These are phyloP conservation scores for Rhodotorula sp. DNA, from an alignment of 1,284 basidiomycete genomes.

Conservation along the genomic window DNA sequence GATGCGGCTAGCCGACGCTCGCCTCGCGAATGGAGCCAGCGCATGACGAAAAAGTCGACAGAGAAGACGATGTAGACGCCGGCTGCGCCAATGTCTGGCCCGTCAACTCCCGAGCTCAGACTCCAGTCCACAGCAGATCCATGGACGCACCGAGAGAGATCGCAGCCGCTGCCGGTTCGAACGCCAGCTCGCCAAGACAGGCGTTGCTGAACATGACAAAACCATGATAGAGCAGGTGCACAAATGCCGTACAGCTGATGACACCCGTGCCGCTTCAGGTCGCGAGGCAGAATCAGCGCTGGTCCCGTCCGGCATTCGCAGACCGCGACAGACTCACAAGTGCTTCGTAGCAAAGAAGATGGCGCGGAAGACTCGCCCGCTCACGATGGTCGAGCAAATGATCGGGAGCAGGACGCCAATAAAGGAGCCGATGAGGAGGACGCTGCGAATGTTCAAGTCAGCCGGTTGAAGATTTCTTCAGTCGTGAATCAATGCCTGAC, in stretches of 20 bases:
- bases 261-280: conserved; percentile 49
- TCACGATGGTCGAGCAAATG: conserved; percentile 20
- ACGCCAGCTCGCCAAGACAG: conserved; percentile 52
- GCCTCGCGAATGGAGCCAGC: conserved; percentile 37
- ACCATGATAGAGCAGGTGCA: conserved; percentile 53
- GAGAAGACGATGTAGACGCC: conserved; percentile 43
- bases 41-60: conserved; percentile 49
- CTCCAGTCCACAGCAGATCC: conserved; percentile 2
- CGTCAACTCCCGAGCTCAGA: no score
- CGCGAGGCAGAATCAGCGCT: no score
- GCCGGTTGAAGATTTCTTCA: no score
- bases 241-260: conserved; percentile 53
- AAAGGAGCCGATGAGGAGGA: conserved; percentile 49
- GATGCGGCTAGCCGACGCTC: not conserved
- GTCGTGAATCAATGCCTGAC: no score
- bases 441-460: conserved; percentile 17
- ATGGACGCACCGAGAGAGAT: conserved; percentile 49
- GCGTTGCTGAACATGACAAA: conserved; percentile 50
- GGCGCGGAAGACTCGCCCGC: conserved; percentile 23
- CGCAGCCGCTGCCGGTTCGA: conserved; percentile 51
- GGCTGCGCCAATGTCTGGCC: not conserved
- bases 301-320: no score
- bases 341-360: conserved; percentile 50
- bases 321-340: conserved; percentile 38
- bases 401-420: conserved; percentile 50